phyloP scores from a whole-genome alignment of 179 eudicot genomes.

The Carnegiea gigantea region DNA sequence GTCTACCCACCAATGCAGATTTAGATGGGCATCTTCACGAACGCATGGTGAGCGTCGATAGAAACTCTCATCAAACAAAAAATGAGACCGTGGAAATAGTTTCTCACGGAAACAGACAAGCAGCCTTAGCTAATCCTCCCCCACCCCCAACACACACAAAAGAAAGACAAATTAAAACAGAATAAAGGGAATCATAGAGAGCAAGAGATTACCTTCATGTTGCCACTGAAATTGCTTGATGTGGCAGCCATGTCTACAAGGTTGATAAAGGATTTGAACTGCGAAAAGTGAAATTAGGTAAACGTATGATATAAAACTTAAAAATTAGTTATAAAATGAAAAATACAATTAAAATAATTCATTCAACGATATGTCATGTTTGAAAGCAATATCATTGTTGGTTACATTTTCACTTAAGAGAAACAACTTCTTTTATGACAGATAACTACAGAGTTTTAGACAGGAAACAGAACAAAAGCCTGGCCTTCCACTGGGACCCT shows the following conservation, averaged over 20 bases:
- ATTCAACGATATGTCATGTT: too few species aligned
- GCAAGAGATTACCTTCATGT: constrained; percentile 26
- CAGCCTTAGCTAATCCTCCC: neutral
- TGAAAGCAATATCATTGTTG: too few species aligned
- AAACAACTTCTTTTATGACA: too few species aligned
- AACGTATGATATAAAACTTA: neutral
- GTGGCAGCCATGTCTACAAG: constrained; percentile 9
- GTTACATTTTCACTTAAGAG: too few species aligned
- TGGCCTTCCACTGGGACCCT: too few species aligned
- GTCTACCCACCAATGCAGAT: neutral
- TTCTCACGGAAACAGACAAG: neutral
- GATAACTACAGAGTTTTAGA: too few species aligned
- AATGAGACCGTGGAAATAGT: neutral
- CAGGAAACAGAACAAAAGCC: too few species aligned
- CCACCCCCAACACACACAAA: too few species aligned
- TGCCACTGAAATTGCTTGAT: constrained; percentile 22
- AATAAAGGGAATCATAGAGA: neutral
- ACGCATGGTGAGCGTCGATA: constrained; percentile 18
- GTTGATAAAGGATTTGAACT: neutral
- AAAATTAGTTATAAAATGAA: neutral
- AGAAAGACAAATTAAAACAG: neutral
- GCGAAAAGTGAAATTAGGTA: neutral
- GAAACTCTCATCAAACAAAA: neutral
- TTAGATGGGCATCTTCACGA: constrained; percentile 29
- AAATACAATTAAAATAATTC: neutral